Evolutionary conservation across 164 flowering plant species (phyloP).

Genomic region (Macadamia tetraphylla): DNA sequence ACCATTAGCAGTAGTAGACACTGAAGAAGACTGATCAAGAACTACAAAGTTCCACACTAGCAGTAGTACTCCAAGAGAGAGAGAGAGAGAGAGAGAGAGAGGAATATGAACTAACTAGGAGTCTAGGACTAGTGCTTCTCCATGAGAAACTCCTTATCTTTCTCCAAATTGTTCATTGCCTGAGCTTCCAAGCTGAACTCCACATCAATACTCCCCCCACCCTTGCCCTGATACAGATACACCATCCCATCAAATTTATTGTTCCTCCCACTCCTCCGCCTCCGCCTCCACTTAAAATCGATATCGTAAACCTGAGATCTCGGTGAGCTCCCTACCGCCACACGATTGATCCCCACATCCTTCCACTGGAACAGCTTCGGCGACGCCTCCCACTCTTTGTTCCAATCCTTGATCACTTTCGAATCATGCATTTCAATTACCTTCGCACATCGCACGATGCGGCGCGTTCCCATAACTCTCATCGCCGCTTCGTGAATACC

Average conservation of each 20-base stretch:
- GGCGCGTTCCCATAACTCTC: slow-evolving; percentile 37
- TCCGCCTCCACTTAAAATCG: slow-evolving; percentile 75
- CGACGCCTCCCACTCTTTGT: slow-evolving; percentile 60
- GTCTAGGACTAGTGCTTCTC: slow-evolving; percentile 27
- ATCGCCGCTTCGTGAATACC: slow-evolving; percentile 46
- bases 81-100: too few species aligned
- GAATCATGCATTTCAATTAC: slow-evolving; percentile 52
- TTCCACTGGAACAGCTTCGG: slow-evolving; percentile 52
- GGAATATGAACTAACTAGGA: too few species aligned
- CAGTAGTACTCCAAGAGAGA: too few species aligned
- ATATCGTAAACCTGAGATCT: slow-evolving; percentile 83
- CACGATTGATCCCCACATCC: slow-evolving; percentile 82
- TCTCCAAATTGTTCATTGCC: slow-evolving; percentile 56
- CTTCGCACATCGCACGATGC: slow-evolving; percentile 37
- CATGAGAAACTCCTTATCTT: slow-evolving; percentile 47
- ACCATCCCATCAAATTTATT: slow-evolving; percentile 97
- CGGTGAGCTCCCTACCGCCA: slow-evolving; percentile 94
- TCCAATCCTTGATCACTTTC: slow-evolving; percentile 40
- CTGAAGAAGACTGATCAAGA: too few species aligned
- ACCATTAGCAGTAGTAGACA: too few species aligned
- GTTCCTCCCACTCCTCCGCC: slow-evolving; percentile 71
- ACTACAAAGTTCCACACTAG: too few species aligned
- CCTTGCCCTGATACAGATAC: slow-evolving; percentile 64
- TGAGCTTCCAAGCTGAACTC: slow-evolving; percentile 55
- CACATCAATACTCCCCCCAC: slow-evolving; percentile 65